Percentiles rank a stretch among this genome's conserved stretches.
Evolutionary conservation across 2,329 filamentous ascomycete species (phyloP).

Genomic region (Ophiocordyceps polyrhachis-furcata): DNA sequence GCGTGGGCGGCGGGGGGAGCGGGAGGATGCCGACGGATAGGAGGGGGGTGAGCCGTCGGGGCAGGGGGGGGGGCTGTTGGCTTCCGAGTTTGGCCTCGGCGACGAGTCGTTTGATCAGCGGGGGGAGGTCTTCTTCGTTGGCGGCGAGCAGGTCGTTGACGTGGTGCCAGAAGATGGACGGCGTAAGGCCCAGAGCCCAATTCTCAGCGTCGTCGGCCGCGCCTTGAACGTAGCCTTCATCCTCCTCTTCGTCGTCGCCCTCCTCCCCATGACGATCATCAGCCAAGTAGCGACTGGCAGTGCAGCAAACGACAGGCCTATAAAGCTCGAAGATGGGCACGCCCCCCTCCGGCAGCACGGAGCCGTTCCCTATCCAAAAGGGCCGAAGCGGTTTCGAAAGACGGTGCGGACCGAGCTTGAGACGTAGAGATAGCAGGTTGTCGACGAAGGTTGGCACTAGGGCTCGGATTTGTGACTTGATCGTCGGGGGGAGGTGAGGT

Average conservation of each 20-base stretch:
- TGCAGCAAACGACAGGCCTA: slow-evolving; percentile 66
- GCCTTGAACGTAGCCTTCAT: slow-evolving; percentile 65
- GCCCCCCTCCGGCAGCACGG: slow-evolving; percentile 11
- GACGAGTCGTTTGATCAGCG: too few species aligned
- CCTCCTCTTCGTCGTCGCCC: slow-evolving; percentile 33
- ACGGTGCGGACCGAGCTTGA: slow-evolving; percentile 28
- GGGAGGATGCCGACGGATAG: slow-evolving; percentile 19
- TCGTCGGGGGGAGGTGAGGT: slow-evolving; percentile 50
- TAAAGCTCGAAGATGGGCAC: slow-evolving; percentile 33
- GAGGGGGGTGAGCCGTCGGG: slow-evolving; percentile 3
- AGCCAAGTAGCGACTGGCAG: slow-evolving; percentile 60
- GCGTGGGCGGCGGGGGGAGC: slow-evolving; percentile 6
- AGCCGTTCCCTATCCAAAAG: slow-evolving; percentile 62
- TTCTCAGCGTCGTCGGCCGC: slow-evolving; percentile 90
- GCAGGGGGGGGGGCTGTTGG: too few species aligned
- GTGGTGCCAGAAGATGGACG: slow-evolving; percentile 63
- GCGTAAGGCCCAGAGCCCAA: slow-evolving; percentile 70
- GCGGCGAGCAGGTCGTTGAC: slow-evolving; percentile 38
- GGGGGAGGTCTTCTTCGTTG: slow-evolving; percentile 27
- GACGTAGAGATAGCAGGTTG: slow-evolving; percentile 33
- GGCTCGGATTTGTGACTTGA: slow-evolving; percentile 57
- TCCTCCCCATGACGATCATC: slow-evolving; percentile 6
- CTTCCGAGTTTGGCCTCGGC: not conserved
- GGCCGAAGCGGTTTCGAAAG: slow-evolving; percentile 57
- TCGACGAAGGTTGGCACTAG: slow-evolving; percentile 36